These are phyloP conservation scores for Diplodia seriata DNA, from an alignment of 2,329 filamentous ascomycete genomes.

Conservation along the genomic window DNA sequence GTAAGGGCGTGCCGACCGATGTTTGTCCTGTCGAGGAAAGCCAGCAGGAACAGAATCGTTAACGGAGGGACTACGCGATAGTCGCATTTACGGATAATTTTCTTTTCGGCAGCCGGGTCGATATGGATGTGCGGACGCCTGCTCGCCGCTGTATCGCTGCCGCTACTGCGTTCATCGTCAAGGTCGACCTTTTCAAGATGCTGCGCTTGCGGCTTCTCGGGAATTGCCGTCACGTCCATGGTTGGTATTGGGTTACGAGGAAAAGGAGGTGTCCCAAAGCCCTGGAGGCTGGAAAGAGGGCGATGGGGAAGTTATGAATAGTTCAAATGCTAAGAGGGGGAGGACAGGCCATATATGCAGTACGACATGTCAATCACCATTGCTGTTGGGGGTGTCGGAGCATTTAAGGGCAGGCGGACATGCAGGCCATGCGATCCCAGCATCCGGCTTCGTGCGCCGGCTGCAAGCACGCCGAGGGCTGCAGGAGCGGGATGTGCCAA, in stretches of 20 bases:
- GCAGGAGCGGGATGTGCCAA: constrained; percentile 1
- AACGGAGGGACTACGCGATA: constrained; percentile 57
- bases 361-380: background rate
- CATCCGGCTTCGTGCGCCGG: background rate
- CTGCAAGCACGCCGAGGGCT: background rate
- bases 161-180: constrained; percentile 20
- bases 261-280: too few species aligned
- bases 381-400: background rate
- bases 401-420: background rate
- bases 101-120: constrained; percentile 52
- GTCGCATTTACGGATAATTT: constrained; percentile 57
- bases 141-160: background rate
- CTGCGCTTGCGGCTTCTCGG: constrained; percentile 15
- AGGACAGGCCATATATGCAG: too few species aligned
- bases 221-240: constrained; percentile 8
- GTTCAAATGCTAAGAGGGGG: background rate
- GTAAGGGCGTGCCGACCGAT: constrained; percentile 42
- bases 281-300: too few species aligned
- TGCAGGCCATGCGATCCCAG: background rate
- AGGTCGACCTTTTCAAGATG: constrained; percentile 6
- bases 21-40: constrained; percentile 40
- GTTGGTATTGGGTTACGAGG: background rate
- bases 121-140: constrained; percentile 35
- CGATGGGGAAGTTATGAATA: background rate
- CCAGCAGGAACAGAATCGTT: constrained; percentile 40